Evolutionary conservation across 345 rosid genomes (phyloP), one percentile per base, ranked within the genome.

Genomic region (Reutealis trisperma): DNA sequence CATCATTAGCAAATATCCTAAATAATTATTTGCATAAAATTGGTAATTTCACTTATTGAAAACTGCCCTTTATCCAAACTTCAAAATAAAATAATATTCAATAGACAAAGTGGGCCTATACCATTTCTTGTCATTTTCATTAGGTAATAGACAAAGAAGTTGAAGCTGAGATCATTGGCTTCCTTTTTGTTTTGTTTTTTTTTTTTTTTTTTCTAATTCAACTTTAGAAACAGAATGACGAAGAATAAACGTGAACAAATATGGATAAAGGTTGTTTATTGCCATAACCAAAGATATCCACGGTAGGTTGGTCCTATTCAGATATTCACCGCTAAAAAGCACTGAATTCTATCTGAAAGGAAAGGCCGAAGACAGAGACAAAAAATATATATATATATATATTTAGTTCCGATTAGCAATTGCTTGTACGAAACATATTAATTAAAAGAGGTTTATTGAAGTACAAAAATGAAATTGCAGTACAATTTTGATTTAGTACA

Each of bases 381-480:
- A n/a, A n/a, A n/a, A n/a, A n/a, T n/a, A n/a, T n/a, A n/a, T n/a
- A n/a, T n/a, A n/a, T n/a, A n/a, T n/a, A n/a, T n/a, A n/a, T n/a
- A n/a, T n/a, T n/a, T n/a, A n/a, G n/a, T n/a, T n/a, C n/a, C n/a
- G n/a, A n/a, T n/a, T n/a, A n/a, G 45, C 9, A 47, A 47, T 67
- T 67, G 18, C 71, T 24, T 34, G 59, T 49, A 68, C 72, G 72
- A 68, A 45, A 68, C 10, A 6, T 58, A 37, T 37, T 0, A 37
- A 37, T 8, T 8, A 58, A 47, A 4, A 5, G 18, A n/a, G 9
- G 4, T 47, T 24, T 47, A 10, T 47, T 47, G 2, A 1, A 68
- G 72, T 68, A 68, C 72, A 68, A 68, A 68, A 68, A 47, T 8
- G 18, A 25, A 68, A 13, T 47, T 47, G 72, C 9, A 68, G 72